Conservation (phyloP, 2,329 filamentous ascomycete species). For the Ophiostoma ips region DNA sequence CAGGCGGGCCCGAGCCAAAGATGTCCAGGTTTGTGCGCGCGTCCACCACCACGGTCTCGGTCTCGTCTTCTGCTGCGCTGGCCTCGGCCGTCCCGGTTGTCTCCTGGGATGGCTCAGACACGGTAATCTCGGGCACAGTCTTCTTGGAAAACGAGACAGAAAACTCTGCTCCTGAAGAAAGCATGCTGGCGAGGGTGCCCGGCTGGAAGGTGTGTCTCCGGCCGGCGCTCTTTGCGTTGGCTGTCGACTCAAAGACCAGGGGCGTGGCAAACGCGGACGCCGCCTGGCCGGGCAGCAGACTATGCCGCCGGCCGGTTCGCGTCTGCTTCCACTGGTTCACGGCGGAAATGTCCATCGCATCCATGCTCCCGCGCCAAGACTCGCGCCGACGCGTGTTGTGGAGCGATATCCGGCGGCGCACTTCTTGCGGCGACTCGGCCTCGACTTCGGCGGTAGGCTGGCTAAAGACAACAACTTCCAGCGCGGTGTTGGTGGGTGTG, state of each 20-base stretch:
- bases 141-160: neutral
- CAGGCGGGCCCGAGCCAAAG: constrained; percentile 16
- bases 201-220: constrained; percentile 10
- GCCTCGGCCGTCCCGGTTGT: neutral
- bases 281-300: constrained; percentile 7
- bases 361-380: constrained; percentile 8
- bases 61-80: neutral
- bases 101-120: neutral
- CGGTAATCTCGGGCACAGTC: neutral
- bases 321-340: constrained; percentile 4
- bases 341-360: neutral
- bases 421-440: constrained; percentile 18
- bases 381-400: constrained; percentile 18
- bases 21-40: constrained; percentile 22
- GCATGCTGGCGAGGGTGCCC: neutral
- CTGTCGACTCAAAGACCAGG: neutral
- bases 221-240: neutral
- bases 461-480: constrained; percentile 17
- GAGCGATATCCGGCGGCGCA: constrained; percentile 18
- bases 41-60: constrained; percentile 17
- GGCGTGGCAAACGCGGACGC: neutral
- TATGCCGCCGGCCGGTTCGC: constrained; percentile 16
- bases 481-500: neutral
- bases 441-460: constrained; percentile 14
- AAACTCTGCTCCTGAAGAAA: neutral